Base-by-base conservation (phyloP, 2,329 filamentous ascomycete genomes). In the Aspergillus fischeri region DNA sequence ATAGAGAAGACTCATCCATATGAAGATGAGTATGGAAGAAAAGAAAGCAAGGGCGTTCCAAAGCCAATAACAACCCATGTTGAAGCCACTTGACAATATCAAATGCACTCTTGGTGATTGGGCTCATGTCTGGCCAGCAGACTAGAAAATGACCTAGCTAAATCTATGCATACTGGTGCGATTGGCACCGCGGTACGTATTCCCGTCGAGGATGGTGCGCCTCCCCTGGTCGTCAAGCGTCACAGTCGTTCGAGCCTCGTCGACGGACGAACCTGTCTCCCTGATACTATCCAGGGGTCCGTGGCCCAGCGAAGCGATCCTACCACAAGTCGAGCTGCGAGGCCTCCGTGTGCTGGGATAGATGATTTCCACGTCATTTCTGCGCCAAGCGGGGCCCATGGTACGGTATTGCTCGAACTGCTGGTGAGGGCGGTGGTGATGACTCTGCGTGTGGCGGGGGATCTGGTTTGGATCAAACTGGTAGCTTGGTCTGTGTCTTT, bases 341-440 rank as follows among this genome's bases (percentile, higher is more conserved):
- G 71, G 59, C 2, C 72, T 67, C 5, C 73, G 67, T 4, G 67
- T 69, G 53, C 70, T 73, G 2, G 70, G 66, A 53, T 73, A 74
- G n/a, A 70, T 60, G 21, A 73, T 50, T 8, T 72, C 68, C 11
- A 69, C 63, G 24, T 73, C 72, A n/a, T 67, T 68, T 48, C 70
- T 63, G 29, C 68, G 71, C 1, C 64, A 57, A 11, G 64, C 59
- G 0, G 65, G 64, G 0, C 64, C 64, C 17, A 67, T 56, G 6
- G 60, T 62, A 5, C 61, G 66, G 1, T 59, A 5, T 54, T 63
- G 58, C 25, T 67, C 58, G 45, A 65, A 63, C 29, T 59, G 62
- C 5, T 55, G 61, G 11, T 64, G 66, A 24, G 59, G 66, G n/a
- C 57, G 60, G 11, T 65, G 61, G 27, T 69, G 63, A 49, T 71